Percentiles rank a stretch among this genome's conserved stretches.
Evolutionary conservation across 148 eudicot species (phyloP).

Genomic region (Nepenthes mirabilis): DNA sequence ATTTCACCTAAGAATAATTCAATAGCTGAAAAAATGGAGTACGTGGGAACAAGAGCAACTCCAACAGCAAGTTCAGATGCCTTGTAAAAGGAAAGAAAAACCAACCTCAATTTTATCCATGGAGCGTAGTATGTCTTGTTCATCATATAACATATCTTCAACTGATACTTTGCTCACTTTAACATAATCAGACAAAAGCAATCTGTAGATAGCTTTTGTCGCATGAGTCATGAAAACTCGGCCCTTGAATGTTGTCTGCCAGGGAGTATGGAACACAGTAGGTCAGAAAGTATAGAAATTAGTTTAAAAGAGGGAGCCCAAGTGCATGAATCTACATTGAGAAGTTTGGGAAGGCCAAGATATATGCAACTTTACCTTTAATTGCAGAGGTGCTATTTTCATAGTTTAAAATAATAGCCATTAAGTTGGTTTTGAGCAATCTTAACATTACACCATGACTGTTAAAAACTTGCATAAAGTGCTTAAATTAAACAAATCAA

Average conservation of each 20-base stretch:
- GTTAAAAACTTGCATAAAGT: background rate
- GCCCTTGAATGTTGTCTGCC: constrained; percentile 81
- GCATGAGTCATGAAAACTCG: constrained; percentile 97
- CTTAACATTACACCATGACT: too few species aligned
- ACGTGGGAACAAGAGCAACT: background rate
- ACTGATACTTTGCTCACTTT: constrained; percentile 98
- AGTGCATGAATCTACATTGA: too few species aligned
- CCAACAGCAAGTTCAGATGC: background rate
- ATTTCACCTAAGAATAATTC: too few species aligned
- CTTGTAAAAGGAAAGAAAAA: constrained; percentile 1
- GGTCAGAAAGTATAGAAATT: constrained; percentile 4
- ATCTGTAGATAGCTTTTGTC: constrained; percentile 83
- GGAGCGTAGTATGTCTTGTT: constrained; percentile 88
- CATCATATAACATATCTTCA: constrained; percentile 89
- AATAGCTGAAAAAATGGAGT: too few species aligned
- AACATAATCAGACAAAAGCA: constrained; percentile 83
- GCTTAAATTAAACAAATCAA: constrained; percentile 1
- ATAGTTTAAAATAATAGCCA: too few species aligned
- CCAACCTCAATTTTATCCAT: constrained; percentile 89
- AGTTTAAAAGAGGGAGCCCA: background rate
- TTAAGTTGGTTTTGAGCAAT: too few species aligned
- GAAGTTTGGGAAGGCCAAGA: too few species aligned
- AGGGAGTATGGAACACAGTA: background rate
- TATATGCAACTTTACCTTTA: too few species aligned
- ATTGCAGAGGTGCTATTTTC: too few species aligned